A percentile compares a stretch with the other conserved stretches of the same genome.
Conservation (phyloP, 2,329 filamentous ascomycete genomes). For the Aspergillus fischeri region DNA sequence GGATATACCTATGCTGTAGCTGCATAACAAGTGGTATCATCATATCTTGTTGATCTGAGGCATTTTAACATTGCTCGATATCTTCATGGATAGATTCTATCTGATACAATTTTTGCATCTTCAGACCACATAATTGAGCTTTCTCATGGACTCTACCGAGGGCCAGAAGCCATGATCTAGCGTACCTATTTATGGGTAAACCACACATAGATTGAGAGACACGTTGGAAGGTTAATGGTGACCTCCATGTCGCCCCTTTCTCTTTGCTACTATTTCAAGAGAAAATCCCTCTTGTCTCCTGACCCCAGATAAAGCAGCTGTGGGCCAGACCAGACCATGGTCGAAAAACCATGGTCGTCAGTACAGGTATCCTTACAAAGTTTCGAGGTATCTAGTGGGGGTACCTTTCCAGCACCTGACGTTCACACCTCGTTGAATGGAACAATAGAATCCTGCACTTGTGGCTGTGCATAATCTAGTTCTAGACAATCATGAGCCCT, state of each 20-base stretch:
- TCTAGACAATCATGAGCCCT: background rate
- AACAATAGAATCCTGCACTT: background rate
- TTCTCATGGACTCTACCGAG: background rate
- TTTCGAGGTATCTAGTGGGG: no score
- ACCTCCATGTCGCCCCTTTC: background rate
- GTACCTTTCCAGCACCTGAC: background rate
- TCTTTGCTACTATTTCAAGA: background rate
- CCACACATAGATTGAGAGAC: background rate
- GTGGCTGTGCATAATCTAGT: background rate
- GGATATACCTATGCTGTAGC: background rate
- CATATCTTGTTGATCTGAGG: background rate
- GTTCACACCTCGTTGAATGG: background rate
- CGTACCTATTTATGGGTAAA: background rate
- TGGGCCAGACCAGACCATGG: background rate
- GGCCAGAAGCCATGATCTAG: background rate
- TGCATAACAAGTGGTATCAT: background rate
- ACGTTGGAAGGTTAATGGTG: background rate
- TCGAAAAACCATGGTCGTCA: background rate
- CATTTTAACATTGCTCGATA: background rate
- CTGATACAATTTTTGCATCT: background rate
- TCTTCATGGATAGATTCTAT: background rate
- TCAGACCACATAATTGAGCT: background rate
- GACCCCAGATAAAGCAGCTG: background rate
- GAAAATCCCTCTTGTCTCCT: background rate
- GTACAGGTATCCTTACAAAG: background rate